Evolutionary conservation across 2,329 filamentous ascomycete species (phyloP), one percentile per base, ranked within the genome.

Genomic region (Penicillium sp.): DNA sequence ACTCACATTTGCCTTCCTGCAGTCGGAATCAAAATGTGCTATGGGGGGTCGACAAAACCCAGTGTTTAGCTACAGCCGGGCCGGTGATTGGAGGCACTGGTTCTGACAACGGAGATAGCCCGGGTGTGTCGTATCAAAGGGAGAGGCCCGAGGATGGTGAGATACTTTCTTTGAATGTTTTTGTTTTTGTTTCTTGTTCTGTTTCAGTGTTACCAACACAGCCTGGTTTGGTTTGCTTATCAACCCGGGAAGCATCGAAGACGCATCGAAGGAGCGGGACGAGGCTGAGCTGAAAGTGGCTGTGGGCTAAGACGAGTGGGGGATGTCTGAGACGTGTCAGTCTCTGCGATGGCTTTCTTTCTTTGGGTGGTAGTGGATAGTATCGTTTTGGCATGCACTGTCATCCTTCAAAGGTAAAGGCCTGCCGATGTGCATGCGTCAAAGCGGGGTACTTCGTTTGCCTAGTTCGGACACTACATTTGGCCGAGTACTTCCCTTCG

Each of bases 221-320:
- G 46, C 41, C 10, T 39, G 17, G n/a, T 13, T 37, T 13, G 26
- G 24, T 15, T 38, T 45, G 41, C 45, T 42, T 35, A 44, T 43
- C 35, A 54, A 15, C 21, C 13, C 21, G 39, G 33, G 41, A 49
- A 58, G 60, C 54, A 63, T 60, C 56, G 63, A 64, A 64, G 60
- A 61, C 54, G 63, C 61, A 63, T 63, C 59, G 61, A 64, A 64
- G 56, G 44, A 57, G 51, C 45, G 24, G 32, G 52, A 47, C 43
- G 57, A 52, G 55, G 57, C 57, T 54, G 51, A 53, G 51, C 38
- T 55, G 51, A 47, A 31, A 39, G 44, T 52, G 52, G 50, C 50
- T 57, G 57, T 48, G 53, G 46, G 51, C 43, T 57, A 46, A 52
- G 53, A 53, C 22, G 49, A 35, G 42, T 29, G 28, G 40, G 35